phyloP scores from a whole-genome alignment of 163 green algal genomes.

The Chloroidium sp. region DNA sequence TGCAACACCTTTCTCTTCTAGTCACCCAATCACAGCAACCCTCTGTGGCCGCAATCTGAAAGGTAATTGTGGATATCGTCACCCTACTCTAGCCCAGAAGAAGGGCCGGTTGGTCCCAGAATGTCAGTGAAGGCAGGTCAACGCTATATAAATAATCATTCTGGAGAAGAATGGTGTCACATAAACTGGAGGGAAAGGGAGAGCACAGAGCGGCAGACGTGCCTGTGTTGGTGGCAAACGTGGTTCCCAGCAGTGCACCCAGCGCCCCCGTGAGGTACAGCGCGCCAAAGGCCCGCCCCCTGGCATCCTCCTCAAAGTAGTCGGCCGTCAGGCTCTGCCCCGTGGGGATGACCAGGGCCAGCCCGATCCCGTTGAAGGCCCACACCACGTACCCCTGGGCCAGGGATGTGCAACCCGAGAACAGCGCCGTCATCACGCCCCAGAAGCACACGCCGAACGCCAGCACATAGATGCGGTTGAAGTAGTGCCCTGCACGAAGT shows the following conservation, averaged over 20 bases:
- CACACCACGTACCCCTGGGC: conserved; percentile 31
- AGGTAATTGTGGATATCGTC: too few relatives aligned
- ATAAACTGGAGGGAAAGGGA: background rate
- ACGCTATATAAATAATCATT: too few relatives aligned
- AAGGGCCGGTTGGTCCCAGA: background rate
- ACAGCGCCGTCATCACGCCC: conserved; percentile 28
- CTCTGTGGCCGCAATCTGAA: too few relatives aligned
- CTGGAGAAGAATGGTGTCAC: background rate
- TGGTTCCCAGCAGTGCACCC: conserved; percentile 50
- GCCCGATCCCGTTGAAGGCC: conserved; percentile 56
- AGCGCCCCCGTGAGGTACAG: conserved; percentile 46
- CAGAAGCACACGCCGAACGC: conserved; percentile 22
- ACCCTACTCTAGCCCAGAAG: too few relatives aligned
- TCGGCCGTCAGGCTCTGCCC: conserved; percentile 54
- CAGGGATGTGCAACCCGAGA: conserved; percentile 20
- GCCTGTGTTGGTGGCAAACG: conserved; percentile 51
- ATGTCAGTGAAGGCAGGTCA: background rate
- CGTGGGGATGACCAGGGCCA: conserved; percentile 57
- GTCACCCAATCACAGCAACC: too few relatives aligned
- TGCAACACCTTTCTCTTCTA: too few relatives aligned
- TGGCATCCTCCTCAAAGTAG: conserved; percentile 26
- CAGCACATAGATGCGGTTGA: conserved; percentile 12
- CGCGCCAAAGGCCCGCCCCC: conserved; percentile 45
- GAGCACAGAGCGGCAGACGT: too few relatives aligned
- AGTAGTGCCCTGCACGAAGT: conserved; percentile 10